A percentile compares a stretch with the other conserved stretches of the same genome.
Evolutionary conservation across 1,284 basidiomycete species (phyloP).

Genomic region (Amylostereum chailletii): DNA sequence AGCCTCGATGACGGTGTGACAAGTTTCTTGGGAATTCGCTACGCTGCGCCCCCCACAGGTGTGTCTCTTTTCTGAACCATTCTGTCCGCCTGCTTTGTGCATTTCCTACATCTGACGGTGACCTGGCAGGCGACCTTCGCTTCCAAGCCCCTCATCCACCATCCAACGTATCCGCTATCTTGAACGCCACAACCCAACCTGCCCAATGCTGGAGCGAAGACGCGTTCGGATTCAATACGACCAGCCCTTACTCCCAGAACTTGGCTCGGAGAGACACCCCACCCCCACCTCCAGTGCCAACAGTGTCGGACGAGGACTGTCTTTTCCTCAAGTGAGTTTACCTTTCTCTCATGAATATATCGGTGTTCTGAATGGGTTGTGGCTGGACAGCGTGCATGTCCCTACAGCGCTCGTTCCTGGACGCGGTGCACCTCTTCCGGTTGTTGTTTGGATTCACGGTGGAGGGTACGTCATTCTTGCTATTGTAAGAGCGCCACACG

Average conservation of each 20-base stretch:
- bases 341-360: background rate
- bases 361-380: background rate
- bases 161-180: conserved; percentile 1
- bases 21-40: conserved; percentile 9
- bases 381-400: background rate
- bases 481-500: background rate
- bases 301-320: conserved; percentile 25
- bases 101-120: background rate
- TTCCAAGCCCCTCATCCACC: conserved; percentile 8
- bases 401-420: background rate
- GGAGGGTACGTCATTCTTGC: conserved; percentile 15
- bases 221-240: background rate
- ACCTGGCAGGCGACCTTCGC: conserved; percentile 3
- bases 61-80: background rate
- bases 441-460: conserved; percentile 36
- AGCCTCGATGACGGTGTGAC: background rate
- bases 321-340: conserved; percentile 29
- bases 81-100: background rate
- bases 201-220: conserved; percentile 1
- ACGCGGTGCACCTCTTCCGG: conserved; percentile 17
- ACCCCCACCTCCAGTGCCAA: background rate
- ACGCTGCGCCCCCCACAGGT: conserved; percentile 9
- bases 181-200: conserved; percentile 7
- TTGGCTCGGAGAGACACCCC: background rate
- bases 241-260: too few species aligned